phyloP scores from a whole-genome alignment of 2,329 filamentous ascomycete genomes.

The Metarhizium guizhouense region DNA sequence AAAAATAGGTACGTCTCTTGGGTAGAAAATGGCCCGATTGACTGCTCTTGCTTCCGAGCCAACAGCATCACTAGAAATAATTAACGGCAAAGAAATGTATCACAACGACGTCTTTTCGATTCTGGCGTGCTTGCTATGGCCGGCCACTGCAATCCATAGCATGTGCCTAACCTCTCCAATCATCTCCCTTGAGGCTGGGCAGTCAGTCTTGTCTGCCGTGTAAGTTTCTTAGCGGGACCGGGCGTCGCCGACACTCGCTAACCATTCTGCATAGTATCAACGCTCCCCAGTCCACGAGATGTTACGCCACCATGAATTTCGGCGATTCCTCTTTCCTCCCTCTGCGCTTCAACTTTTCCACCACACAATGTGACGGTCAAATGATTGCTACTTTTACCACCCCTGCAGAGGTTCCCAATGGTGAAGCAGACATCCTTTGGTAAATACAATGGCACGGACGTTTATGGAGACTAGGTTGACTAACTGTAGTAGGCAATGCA shows the following conservation, averaged over 20 bases:
- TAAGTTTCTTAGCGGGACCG: not conserved
- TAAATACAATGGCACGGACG: not conserved
- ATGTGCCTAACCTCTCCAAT: conserved; percentile 2
- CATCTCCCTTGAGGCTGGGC: not conserved
- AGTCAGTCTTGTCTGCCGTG: not conserved
- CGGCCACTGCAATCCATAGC: not conserved
- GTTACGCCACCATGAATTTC: conserved; percentile 5
- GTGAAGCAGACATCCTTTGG: conserved; percentile 5
- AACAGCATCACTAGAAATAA: not conserved
- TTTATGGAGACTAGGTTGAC: not conserved
- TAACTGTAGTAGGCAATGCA: conserved; percentile 5
- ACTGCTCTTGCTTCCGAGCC: not conserved
- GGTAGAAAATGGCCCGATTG: not conserved
- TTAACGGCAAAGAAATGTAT: not conserved
- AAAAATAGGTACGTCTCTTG: not conserved
- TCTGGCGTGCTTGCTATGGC: not conserved
- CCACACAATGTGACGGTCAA: conserved; percentile 2
- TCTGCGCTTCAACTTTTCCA: conserved; percentile 5
- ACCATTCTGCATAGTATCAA: not conserved
- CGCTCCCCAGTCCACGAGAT: conserved; percentile 1
- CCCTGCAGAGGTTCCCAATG: conserved; percentile 1
- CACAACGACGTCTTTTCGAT: not conserved
- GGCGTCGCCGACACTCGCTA: not conserved
- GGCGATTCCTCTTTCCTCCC: conserved; percentile 4
- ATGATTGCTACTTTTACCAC: conserved; percentile 1